Evolutionary conservation across 176 grass and related monocot genomes (phyloP).

Genomic region (Musa beccarii): DNA sequence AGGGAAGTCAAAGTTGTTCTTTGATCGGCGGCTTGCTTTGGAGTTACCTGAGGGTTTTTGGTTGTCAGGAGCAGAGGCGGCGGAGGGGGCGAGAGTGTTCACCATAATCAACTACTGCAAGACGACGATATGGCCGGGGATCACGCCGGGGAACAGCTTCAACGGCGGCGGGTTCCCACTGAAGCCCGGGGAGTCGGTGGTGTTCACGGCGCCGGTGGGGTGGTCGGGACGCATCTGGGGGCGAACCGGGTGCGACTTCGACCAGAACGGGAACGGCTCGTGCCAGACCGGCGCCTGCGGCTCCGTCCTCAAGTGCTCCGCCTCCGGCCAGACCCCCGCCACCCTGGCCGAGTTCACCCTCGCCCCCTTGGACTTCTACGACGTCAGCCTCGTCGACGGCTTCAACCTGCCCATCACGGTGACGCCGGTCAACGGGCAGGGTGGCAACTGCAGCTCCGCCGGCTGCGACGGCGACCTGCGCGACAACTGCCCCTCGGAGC

Average conservation of each 20-base stretch:
- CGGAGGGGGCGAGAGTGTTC: constrained; percentile 42
- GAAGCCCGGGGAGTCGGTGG: constrained; percentile 41
- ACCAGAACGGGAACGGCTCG: constrained; percentile 37
- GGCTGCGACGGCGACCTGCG: constrained; percentile 65
- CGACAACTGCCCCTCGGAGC: constrained; percentile 46
- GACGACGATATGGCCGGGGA: constrained; percentile 61
- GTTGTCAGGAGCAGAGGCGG: constrained; percentile 6
- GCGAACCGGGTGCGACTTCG: constrained; percentile 63
- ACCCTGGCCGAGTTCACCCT: constrained; percentile 86
- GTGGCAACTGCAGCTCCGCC: constrained; percentile 41
- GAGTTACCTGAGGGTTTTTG: neutral
- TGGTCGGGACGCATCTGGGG: constrained; percentile 85
- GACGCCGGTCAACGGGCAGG: constrained; percentile 28
- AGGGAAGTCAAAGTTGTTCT: neutral
- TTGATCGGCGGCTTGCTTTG: neutral
- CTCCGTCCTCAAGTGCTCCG: constrained; percentile 33
- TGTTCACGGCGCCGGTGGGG: constrained; percentile 53
- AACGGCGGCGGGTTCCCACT: constrained; percentile 56
- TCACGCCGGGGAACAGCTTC: constrained; percentile 55
- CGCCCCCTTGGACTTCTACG: constrained; percentile 57
- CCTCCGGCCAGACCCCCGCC: constrained; percentile 43
- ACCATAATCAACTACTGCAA: constrained; percentile 86
- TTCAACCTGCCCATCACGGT: constrained; percentile 44
- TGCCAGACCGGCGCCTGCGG: constrained; percentile 67
- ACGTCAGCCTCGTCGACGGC: constrained; percentile 93